phyloP scores from a whole-genome alignment of 139 green algal genomes.

The Closterium sp. region DNA sequence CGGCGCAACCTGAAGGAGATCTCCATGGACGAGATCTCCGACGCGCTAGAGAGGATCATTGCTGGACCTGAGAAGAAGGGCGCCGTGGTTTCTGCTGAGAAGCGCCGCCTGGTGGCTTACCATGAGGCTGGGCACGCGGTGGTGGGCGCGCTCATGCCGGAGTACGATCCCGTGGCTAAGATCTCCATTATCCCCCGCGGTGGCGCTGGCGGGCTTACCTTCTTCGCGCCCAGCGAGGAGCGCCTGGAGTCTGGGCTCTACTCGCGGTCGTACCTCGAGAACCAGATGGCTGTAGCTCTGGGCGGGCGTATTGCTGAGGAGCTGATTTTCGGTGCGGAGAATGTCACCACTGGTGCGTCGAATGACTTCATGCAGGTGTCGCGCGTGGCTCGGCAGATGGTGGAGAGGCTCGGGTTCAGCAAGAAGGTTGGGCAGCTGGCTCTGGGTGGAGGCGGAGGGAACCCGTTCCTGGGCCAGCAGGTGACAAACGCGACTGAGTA shows the following conservation, averaged over 20 bases:
- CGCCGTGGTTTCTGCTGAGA: conserved; percentile 92
- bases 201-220: conserved; percentile 87
- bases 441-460: conserved; percentile 67
- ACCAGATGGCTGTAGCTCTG: conserved; percentile 70
- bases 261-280: conserved; percentile 56
- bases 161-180: conserved; percentile 99
- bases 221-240: conserved; percentile 82
- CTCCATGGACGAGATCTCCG: conserved; percentile 97
- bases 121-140: conserved; percentile 90
- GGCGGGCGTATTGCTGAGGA: conserved; percentile 93
- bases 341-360: conserved; percentile 93
- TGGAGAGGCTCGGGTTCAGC: conserved; percentile 90
- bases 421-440: conserved; percentile 91
- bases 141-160: conserved; percentile 95
- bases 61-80: conserved; percentile 98
- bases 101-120: conserved; percentile 96
- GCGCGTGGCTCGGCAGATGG: conserved; percentile 85
- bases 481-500: conserved; percentile 80
- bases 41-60: conserved; percentile 98
- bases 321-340: conserved; percentile 95
- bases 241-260: conserved; percentile 71
- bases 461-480: conserved; percentile 82
- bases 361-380: conserved; percentile 92
- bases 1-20: conserved; percentile 95
- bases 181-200: conserved; percentile 98